Evolutionary conservation across 2,329 filamentous ascomycete genomes (phyloP).

Genomic region (Talaromyces sp.): DNA sequence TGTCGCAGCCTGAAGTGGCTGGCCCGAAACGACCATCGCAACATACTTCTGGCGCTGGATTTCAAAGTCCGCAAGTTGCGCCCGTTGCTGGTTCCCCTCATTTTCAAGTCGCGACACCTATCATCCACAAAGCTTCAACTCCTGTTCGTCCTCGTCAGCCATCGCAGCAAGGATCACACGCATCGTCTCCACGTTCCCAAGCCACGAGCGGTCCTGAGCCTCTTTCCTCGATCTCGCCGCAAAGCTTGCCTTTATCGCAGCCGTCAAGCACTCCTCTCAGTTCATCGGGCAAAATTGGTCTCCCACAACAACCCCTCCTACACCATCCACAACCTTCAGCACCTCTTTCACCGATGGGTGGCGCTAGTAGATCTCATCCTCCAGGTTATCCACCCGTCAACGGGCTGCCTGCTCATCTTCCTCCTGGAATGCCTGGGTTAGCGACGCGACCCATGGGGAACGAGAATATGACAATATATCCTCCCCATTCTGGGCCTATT

Average conservation of each 20-base stretch:
- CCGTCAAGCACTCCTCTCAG: constrained; percentile 64
- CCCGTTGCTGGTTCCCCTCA: constrained; percentile 71
- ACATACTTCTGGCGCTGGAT: constrained; percentile 44
- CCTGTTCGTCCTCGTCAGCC: constrained; percentile 72
- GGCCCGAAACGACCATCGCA: constrained; percentile 59
- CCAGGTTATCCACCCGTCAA: constrained; percentile 52
- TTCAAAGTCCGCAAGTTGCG: constrained; percentile 54
- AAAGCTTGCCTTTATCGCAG: constrained; percentile 63
- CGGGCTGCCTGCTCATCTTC: constrained; percentile 54
- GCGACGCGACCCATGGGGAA: constrained; percentile 54
- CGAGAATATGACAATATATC: constrained; percentile 55
- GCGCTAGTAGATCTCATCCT: constrained; percentile 57
- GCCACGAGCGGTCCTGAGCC: constrained; percentile 51
- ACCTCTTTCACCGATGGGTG: constrained; percentile 65
- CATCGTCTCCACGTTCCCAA: constrained; percentile 62
- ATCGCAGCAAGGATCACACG: constrained; percentile 74
- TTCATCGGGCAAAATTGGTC: constrained; percentile 59
- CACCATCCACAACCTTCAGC: constrained; percentile 61
- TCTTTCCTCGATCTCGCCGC: constrained; percentile 61
- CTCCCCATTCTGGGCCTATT: constrained; percentile 52
- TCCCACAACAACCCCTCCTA: constrained; percentile 52
- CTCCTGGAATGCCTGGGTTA: constrained; percentile 55
- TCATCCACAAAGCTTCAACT: constrained; percentile 76
- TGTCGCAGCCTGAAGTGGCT: constrained; percentile 18
- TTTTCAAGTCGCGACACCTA: constrained; percentile 74